phyloP scores from a whole-genome alignment of 176 grass and related monocot species.

The Calamus simplicifolius region DNA sequence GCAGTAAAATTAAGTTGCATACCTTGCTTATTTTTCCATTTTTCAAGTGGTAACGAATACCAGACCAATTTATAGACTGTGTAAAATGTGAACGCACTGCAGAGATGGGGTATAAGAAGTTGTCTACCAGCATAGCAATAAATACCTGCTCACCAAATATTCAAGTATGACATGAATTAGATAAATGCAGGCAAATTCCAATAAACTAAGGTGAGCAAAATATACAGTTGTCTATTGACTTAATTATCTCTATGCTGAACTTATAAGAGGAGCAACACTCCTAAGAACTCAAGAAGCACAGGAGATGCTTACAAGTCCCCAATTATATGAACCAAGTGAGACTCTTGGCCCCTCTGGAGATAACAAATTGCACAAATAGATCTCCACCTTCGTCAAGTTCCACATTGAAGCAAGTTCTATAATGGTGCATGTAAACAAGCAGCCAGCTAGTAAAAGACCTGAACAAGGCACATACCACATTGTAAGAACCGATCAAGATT shows the following conservation, averaged over 20 bases:
- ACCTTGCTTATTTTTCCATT: conserved; percentile 98
- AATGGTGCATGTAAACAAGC: conserved; percentile 74
- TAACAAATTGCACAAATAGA: conserved; percentile 89
- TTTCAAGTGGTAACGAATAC: conserved; percentile 83
- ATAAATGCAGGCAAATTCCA: too few relatives aligned
- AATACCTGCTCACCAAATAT: conserved; percentile 56
- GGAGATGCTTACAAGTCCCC: conserved; percentile 77
- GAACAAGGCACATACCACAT: conserved; percentile 1
- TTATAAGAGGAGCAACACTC: too few relatives aligned
- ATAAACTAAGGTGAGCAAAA: too few relatives aligned
- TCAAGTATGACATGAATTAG: too few relatives aligned
- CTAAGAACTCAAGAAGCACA: not conserved
- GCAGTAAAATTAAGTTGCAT: not conserved
- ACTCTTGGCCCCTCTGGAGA: conserved; percentile 78
- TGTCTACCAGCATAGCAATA: conserved; percentile 83
- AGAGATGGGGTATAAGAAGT: conserved; percentile 87
- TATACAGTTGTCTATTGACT: too few relatives aligned
- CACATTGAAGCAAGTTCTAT: conserved; percentile 93
- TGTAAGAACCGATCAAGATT: too few relatives aligned
- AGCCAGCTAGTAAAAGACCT: conserved; percentile 63
- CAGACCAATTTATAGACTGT: conserved; percentile 96
- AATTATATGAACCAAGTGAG: conserved; percentile 83
- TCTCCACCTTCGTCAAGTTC: conserved; percentile 90
- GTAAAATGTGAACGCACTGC: conserved; percentile 78
- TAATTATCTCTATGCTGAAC: too few relatives aligned